A percentile compares a stretch with the other conserved stretches of the same genome.
phyloP scores from a whole-genome alignment of 331 rosid genomes.

The Telfairia occidentalis region DNA sequence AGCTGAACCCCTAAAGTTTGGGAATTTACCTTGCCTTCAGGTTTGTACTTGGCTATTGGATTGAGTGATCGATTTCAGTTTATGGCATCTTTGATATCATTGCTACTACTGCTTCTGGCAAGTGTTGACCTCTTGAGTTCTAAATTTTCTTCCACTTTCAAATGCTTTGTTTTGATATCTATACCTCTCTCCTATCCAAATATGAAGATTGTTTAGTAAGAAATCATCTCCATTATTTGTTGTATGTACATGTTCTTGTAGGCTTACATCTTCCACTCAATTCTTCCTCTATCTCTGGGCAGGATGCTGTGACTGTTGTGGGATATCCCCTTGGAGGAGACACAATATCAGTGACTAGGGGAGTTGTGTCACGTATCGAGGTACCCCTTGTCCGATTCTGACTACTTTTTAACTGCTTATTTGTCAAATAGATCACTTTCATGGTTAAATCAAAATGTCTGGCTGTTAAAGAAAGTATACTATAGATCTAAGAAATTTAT shows the following conservation, averaged over 20 bases:
- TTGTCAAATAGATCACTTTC: neutral
- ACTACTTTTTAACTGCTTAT: neutral
- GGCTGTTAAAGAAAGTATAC: neutral
- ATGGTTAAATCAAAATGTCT: neutral
- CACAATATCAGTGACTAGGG: slow-evolving; percentile 95
- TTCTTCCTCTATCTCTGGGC: slow-evolving; percentile 21
- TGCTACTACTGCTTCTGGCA: neutral
- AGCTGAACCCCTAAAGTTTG: slow-evolving; percentile 69
- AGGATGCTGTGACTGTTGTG: slow-evolving; percentile 98
- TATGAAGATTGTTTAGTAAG: neutral
- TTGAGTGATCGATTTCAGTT: slow-evolving; percentile 1
- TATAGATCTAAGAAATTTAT: slow-evolving; percentile 7
- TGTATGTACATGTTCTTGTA: slow-evolving; percentile 5
- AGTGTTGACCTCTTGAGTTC: neutral
- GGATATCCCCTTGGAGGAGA: slow-evolving; percentile 99
- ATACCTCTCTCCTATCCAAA: neutral
- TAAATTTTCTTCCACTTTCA: neutral
- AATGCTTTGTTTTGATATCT: neutral
- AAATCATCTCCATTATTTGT: neutral
- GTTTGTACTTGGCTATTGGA: slow-evolving; percentile 28
- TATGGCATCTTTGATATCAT: neutral
- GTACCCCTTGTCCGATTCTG: slow-evolving; percentile 26
- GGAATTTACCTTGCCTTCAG: slow-evolving; percentile 94
- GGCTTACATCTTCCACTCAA: slow-evolving; percentile 4
- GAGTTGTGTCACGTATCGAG: slow-evolving; percentile 99